Evolutionary conservation across 1,284 basidiomycete species (phyloP), one percentile per base, ranked within the genome.

Genomic region (Ustilago vetiveriae): DNA sequence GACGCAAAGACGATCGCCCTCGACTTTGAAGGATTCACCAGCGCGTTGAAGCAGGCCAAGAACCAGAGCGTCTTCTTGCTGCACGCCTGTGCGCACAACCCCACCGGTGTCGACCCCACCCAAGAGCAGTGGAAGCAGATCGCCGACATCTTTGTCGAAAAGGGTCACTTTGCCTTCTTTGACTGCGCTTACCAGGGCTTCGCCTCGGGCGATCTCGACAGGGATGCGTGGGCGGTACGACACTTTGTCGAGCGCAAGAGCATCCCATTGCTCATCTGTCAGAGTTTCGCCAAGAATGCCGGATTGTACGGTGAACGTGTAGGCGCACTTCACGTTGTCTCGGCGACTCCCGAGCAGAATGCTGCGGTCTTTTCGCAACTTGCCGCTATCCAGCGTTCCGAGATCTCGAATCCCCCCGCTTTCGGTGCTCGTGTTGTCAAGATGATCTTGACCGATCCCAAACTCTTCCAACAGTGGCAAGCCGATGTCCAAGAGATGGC

Each of bases 111-210:
- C 8, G 95, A 98, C 83, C 92, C 94, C 27, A 94, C 92, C 23
- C 83, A 84, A 45, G 90, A 91, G 66, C 91, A 98, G 82, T 98
- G 95, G 95, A 85, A 88, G 70, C 83, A 87, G 67, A 88, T 98
- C 74, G 90, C 90, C 46, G 86, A 90, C 39, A 85, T 90, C 48
- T 89, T 97, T 82, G 81, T 89, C 39, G 83, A 86, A 49, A 91
- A 90, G 84, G 85, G 87, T 17, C 93, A 94, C 82, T 94, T 89
- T 82, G 90, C 90, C 40, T 94, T 96, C 85, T 94, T 97, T 82
- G 94, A 98, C 84, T 91, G 90, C 79, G 94, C 94, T 6, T 98
- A 97, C 84, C 94, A 97, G 83, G 92, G 92, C 38, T 94, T 93
- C 82, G 84, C 92, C 27, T 92, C 90, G 75, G 92, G 92, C 5